phyloP scores from a whole-genome alignment of 2,329 filamentous ascomycete species.

The Ceratocystis lukuohia region DNA sequence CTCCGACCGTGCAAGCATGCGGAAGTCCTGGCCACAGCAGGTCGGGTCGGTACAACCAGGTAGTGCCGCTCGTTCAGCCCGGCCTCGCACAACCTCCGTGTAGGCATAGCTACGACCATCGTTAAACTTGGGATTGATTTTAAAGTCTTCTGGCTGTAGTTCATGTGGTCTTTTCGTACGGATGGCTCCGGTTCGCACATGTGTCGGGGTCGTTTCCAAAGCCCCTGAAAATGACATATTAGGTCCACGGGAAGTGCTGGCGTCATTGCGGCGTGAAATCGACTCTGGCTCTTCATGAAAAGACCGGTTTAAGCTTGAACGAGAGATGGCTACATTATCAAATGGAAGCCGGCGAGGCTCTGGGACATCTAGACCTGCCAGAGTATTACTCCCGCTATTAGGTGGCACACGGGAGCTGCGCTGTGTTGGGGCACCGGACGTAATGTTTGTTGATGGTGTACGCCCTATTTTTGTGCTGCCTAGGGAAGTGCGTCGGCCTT shows the following conservation, averaged over 20 bases:
- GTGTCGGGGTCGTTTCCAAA: not conserved
- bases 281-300: slow-evolving; percentile 12
- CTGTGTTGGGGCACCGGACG: not conserved
- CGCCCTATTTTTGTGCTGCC: not conserved
- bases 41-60: slow-evolving; percentile 59
- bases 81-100: slow-evolving; percentile 58
- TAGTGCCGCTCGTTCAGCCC: slow-evolving; percentile 54
- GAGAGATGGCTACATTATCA: not conserved
- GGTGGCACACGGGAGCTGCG: not conserved
- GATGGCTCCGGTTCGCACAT: slow-evolving; percentile 4
- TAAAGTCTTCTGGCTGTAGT: slow-evolving; percentile 62
- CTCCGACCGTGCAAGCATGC: slow-evolving; percentile 46
- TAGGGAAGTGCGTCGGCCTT: not conserved
- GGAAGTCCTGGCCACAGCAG: slow-evolving; percentile 64
- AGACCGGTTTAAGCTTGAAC: not conserved
- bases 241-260: not conserved
- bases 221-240: slow-evolving; percentile 6
- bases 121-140: slow-evolving; percentile 61
- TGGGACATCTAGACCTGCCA: slow-evolving; percentile 15
- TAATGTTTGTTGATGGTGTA: not conserved
- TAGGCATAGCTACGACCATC: slow-evolving; percentile 61
- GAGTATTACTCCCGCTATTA: not conserved
- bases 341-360: slow-evolving; percentile 16
- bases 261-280: not conserved
- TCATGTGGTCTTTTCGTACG: slow-evolving; percentile 28